phyloP scores from a whole-genome alignment of 2,329 filamentous ascomycete genomes.

The Emydomyces testavorans region DNA sequence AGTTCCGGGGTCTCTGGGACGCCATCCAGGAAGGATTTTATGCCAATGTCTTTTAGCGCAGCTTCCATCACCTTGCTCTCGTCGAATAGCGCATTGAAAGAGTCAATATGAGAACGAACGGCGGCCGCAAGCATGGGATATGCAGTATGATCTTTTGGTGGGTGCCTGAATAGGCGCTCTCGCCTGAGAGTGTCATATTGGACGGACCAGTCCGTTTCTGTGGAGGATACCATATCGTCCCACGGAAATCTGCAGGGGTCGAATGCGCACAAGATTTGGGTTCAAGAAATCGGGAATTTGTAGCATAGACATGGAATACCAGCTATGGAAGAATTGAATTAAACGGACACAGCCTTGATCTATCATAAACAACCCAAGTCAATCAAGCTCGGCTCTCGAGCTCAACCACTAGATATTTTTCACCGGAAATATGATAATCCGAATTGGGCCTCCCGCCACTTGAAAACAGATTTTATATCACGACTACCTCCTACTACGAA shows the following conservation, averaged over 20 bases:
- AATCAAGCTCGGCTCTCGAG: too few species aligned
- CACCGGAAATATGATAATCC: too few species aligned
- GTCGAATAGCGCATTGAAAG: slow-evolving; percentile 84
- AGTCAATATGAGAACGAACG: slow-evolving; percentile 85
- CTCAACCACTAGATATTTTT: too few species aligned
- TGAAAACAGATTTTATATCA: too few species aligned
- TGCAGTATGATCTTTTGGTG: slow-evolving; percentile 73
- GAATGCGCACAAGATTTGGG: background rate
- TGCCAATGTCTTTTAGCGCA: slow-evolving; percentile 77
- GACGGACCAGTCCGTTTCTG: slow-evolving; percentile 65
- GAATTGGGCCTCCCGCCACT: too few species aligned
- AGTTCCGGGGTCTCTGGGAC: slow-evolving; percentile 39
- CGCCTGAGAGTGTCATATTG: slow-evolving; percentile 76
- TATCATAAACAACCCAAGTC: too few species aligned
- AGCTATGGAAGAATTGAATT: background rate
- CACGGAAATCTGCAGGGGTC: background rate
- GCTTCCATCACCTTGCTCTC: slow-evolving; percentile 61
- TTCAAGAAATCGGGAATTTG: background rate
- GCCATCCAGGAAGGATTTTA: slow-evolving; percentile 76
- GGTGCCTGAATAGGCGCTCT: slow-evolving; percentile 78
- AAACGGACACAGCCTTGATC: too few species aligned
- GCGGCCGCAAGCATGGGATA: slow-evolving; percentile 77
- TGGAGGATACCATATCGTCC: slow-evolving; percentile 45
- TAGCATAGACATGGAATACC: background rate
- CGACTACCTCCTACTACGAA: too few species aligned